Evolutionary conservation across 805 yeast genomes (phyloP), one percentile per base, ranked within the genome.

Genomic region (Ogataea ganodermae): DNA sequence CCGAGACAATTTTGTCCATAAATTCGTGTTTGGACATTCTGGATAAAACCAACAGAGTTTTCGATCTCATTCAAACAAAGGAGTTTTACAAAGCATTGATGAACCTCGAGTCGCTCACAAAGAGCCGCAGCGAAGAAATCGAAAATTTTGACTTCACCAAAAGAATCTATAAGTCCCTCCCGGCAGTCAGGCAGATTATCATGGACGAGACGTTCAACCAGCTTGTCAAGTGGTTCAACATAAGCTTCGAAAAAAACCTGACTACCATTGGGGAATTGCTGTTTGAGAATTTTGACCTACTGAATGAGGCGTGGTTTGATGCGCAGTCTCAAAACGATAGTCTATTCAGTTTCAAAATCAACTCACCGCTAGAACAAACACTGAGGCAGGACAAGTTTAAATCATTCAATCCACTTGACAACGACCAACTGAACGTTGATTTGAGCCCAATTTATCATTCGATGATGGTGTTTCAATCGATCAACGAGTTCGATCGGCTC

Each of bases 51-150:
- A 91, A 90, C 67, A 86, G 83, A 59, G 87, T 90, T 41, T 89
- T 89, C 61, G 91, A 87, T 32, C 71, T 91, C 60, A 85, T 89
- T 51, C 79, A 82, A 44, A 81, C 80, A 49, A 81, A 82, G 57
- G 83, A 84, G 56, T 88, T 87, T 57, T 91, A 89, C 63, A 86
- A 86, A 50, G 97, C 97, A 0, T 78, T 94, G 57, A 89, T 89
- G 64, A 80, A 86, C 55, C 70, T 90, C 43, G 91, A 89, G 50
- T 89, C 84, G 58, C 71, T 92, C 52, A 81, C 83, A 33, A 78
- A 77, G 47, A 73, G 85, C 35, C 88, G 85, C 55, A 69, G 84
- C 38, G 84, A 83, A 26, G 85, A 83, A 42, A 70, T 78, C 22
- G 75, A 80, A 37, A 79, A 81, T 44, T 86, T 86, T 59, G 85